Conservation (phyloP, 202 grass and related monocot species). For the Brachypodium distachyon region DNA sequence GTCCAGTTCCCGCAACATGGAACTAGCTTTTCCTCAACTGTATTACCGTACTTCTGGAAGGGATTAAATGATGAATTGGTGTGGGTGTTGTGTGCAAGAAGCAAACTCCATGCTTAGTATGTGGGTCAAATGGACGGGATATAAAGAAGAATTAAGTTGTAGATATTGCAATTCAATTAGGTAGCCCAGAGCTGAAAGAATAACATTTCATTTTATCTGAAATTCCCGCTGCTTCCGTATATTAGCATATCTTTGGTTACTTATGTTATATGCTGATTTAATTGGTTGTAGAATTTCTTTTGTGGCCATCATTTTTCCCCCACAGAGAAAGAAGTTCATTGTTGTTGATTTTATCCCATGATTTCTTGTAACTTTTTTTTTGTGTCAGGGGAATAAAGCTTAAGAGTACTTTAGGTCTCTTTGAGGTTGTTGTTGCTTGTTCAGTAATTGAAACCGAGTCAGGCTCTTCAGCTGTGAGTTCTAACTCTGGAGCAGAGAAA, state of each 20-base stretch:
- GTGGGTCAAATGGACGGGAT: background rate
- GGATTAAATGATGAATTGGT: background rate
- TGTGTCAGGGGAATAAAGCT: constrained; percentile 54
- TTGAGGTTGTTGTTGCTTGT: constrained; percentile 72
- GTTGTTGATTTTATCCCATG: constrained; percentile 13
- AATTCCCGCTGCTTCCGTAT: background rate
- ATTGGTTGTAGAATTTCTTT: constrained; percentile 6
- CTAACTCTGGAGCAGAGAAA: constrained; percentile 19
- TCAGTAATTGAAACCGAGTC: constrained; percentile 34
- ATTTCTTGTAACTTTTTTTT: constrained; percentile 15
- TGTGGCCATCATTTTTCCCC: background rate
- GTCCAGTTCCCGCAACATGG: too few species aligned
- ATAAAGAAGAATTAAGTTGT: background rate
- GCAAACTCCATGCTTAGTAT: constrained; percentile 2
- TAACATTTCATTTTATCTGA: constrained; percentile 6
- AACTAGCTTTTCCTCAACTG: too few species aligned
- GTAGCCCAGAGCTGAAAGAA: background rate
- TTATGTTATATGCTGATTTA: background rate
- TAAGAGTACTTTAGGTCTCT: constrained; percentile 40
- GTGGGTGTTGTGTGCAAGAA: background rate
- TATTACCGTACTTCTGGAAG: background rate
- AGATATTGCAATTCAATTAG: background rate
- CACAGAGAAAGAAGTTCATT: constrained; percentile 12
- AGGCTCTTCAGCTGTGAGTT: constrained; percentile 38
- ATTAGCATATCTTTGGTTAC: background rate